A percentile compares a stretch with the other conserved stretches of the same genome.
Evolutionary conservation across 441 rosid species (phyloP).

Genomic region (Omphalea diandra): DNA sequence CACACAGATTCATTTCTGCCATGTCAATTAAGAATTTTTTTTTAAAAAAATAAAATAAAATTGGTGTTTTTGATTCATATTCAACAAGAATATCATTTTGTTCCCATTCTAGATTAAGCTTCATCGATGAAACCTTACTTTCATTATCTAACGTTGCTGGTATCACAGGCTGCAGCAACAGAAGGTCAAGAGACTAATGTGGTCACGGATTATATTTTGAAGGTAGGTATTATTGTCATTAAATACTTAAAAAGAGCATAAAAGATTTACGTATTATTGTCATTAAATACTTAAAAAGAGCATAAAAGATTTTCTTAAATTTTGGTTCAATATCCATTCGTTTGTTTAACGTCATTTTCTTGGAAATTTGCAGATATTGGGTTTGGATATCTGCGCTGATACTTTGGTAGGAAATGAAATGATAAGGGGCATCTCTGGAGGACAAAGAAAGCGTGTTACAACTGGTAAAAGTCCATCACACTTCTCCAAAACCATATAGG

Average conservation of each 20-base stretch:
- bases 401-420: slow-evolving; percentile 84
- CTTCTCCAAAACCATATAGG: too few relatives aligned
- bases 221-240: slow-evolving; percentile 28
- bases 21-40: background rate
- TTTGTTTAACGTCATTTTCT: background rate
- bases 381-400: slow-evolving; percentile 81
- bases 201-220: slow-evolving; percentile 64
- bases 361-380: slow-evolving; percentile 53
- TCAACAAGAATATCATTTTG: background rate
- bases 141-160: background rate
- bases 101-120: background rate
- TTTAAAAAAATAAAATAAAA: too few relatives aligned
- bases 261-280: too few relatives aligned
- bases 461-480: slow-evolving; percentile 42
- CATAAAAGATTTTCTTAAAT: background rate
- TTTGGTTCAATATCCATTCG: background rate
- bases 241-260: too few relatives aligned
- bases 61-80: background rate
- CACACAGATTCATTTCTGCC: background rate
- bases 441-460: slow-evolving; percentile 87
- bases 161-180: slow-evolving; percentile 46
- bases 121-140: background rate
- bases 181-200: slow-evolving; percentile 66
- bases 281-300: background rate
- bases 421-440: slow-evolving; percentile 92